A percentile compares a stretch with the other conserved stretches of the same genome.
These are phyloP conservation scores for Conringia planisiliqua DNA, from an alignment of 345 rosid species.

Conservation along the genomic window DNA sequence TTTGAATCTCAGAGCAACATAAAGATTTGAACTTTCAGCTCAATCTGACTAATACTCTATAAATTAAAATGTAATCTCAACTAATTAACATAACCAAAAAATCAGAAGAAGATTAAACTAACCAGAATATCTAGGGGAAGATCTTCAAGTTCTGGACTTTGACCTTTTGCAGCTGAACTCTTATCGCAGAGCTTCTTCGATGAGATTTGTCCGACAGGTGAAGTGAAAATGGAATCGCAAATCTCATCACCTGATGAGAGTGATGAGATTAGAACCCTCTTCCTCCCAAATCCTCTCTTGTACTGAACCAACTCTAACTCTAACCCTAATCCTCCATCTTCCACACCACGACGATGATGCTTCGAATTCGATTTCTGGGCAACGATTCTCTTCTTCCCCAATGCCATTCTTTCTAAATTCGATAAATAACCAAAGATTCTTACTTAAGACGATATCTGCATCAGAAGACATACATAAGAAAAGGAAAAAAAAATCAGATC, in stretches of 20 bases:
- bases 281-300: constrained; percentile 66
- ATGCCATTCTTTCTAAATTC: constrained; percentile 38
- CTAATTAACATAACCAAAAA: neutral
- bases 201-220: constrained; percentile 21
- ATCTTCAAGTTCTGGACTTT: constrained; percentile 48
- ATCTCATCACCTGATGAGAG: constrained; percentile 36
- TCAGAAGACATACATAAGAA: neutral
- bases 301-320: constrained; percentile 46
- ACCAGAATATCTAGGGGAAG: constrained; percentile 78
- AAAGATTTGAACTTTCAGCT: neutral
- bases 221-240: constrained; percentile 18
- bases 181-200: constrained; percentile 57
- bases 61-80: neutral
- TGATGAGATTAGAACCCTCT: constrained; percentile 53
- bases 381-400: constrained; percentile 39
- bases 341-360: constrained; percentile 18
- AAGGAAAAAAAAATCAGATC: neutral
- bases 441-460: neutral
- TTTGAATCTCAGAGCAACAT: neutral
- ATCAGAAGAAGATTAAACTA: neutral
- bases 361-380: constrained; percentile 36
- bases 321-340: constrained; percentile 31
- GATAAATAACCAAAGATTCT: neutral
- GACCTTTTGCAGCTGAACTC: constrained; percentile 6
- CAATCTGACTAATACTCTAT: too few relatives aligned